A percentile compares a stretch with the other conserved stretches of the same genome.
Conservation (phyloP, 257 asterid species). For the Ligustrum vulgare region DNA sequence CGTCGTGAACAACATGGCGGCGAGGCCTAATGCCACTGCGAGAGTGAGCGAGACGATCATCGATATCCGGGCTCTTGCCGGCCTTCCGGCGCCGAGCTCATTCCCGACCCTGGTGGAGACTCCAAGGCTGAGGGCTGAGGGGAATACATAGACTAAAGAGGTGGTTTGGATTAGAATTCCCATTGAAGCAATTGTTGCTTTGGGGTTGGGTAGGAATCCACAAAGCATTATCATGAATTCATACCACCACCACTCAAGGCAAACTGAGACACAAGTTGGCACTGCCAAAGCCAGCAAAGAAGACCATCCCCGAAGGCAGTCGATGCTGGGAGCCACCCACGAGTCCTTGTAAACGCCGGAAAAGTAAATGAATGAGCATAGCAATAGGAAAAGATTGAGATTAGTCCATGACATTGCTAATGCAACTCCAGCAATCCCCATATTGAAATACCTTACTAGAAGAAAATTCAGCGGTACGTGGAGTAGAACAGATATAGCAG, state of each 20-base stretch:
- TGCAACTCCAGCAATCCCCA: constrained; percentile 82
- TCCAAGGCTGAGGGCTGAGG: constrained; percentile 75
- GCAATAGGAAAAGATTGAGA: constrained; percentile 59
- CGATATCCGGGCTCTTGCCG: constrained; percentile 58
- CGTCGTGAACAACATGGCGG: constrained; percentile 66
- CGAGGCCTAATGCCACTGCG: constrained; percentile 59
- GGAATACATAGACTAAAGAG: constrained; percentile 81
- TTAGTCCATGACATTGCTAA: constrained; percentile 82
- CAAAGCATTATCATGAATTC: constrained; percentile 88
- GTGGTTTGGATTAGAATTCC: constrained; percentile 89
- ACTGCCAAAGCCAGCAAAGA: constrained; percentile 55
- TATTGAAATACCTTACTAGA: constrained; percentile 43
- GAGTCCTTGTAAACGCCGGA: constrained; percentile 69
- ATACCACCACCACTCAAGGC: constrained; percentile 99
- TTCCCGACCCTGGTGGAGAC: constrained; percentile 82
- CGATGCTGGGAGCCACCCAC: constrained; percentile 67
- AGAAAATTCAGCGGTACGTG: constrained; percentile 78
- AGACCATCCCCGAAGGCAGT: constrained; percentile 77
- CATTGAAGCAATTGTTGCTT: constrained; percentile 82
- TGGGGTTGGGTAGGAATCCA: constrained; percentile 67
- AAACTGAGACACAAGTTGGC: constrained; percentile 84
- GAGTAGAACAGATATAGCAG: constrained; percentile 51
- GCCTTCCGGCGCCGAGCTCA: constrained; percentile 75
- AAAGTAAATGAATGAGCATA: constrained; percentile 47
- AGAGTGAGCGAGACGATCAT: constrained; percentile 51